Evolutionary conservation across 2,329 filamentous ascomycete genomes (phyloP), one percentile per base, ranked within the genome.

Genomic region (Cordyceps javanica): DNA sequence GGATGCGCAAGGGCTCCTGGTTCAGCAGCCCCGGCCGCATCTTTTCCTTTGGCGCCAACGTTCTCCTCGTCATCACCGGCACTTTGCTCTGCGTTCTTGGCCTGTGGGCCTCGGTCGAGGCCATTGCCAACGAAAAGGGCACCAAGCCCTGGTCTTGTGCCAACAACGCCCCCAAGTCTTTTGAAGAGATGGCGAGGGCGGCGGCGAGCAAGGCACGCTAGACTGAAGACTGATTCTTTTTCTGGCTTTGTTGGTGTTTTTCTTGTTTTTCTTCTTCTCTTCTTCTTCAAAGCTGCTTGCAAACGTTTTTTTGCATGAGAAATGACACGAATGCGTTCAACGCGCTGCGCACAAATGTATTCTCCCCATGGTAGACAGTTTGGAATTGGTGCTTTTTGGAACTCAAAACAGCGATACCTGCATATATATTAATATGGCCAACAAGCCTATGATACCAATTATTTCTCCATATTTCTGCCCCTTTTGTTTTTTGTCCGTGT

Each of bases 1-100:
- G 73, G 66, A 72, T 79, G 70, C 69, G 79, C 66, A 66, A 71
- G 13, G 75, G 74, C 3, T 65, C 70, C 42, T 76, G 71, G 66
- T 74, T 73, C 60, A 64, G 59, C 16, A 59, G 65, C 49, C 62
- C 67, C 60, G 69, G 66, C 59, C 69, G 71, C 50, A 68, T 46
- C 0, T 61, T 61, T 19, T 62, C 68, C n/a, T 73, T 74, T 21
- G 46, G 62, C 0, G 63, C 64, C 30, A 76, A 74, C 36, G 59
- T 67, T 0, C 0, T 63, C 0, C 63, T 75, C 6, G 60, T 74
- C 34, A 34, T 74, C 0, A 66, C 67, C 2, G 73, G 73, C 5
- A 56, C 70, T 3, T 41, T 72, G 13, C 65, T 75, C 23, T 75
- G 73, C 44, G 69, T 66, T 5, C 63, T 75, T 42, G 73, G 73